Percentiles rank a stretch among this genome's conserved stretches.
These are phyloP conservation scores for Apiospora sp. DNA, from an alignment of 2,329 filamentous ascomycete genomes.

Conservation along the genomic window DNA sequence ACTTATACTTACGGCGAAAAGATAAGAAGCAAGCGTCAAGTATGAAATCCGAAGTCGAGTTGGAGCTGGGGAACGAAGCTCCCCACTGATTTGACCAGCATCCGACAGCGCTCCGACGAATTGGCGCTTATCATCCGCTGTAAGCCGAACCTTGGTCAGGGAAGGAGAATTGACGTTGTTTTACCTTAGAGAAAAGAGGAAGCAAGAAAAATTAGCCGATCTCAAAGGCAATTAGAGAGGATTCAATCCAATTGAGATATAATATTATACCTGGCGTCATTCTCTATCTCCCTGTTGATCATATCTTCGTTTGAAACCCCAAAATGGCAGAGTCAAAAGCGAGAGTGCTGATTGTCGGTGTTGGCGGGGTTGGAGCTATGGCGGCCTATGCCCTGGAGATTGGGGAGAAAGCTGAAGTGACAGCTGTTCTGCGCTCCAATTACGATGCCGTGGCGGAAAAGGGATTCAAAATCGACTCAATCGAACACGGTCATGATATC, in stretches of 20 bases:
- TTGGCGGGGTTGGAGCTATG: conserved; percentile 64
- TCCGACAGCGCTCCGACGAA: conserved; percentile 12
- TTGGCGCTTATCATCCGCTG: neutral
- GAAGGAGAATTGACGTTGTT: neutral
- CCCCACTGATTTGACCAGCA: neutral
- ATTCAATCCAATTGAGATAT: neutral
- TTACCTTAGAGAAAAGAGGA: neutral
- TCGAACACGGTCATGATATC: conserved; percentile 59
- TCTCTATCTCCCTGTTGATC: too few relatives aligned
- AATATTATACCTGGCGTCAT: neutral
- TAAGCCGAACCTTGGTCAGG: neutral
- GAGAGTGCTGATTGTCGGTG: conserved; percentile 60
- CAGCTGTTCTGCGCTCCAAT: conserved; percentile 64
- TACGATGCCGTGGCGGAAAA: conserved; percentile 53
- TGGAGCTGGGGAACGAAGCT: neutral
- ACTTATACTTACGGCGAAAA: neutral
- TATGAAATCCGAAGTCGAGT: neutral
- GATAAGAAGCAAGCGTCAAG: neutral
- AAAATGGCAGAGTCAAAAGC: conserved; percentile 38
- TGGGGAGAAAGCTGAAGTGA: conserved; percentile 59
- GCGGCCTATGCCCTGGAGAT: conserved; percentile 61
- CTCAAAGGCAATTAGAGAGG: neutral
- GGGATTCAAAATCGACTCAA: conserved; percentile 63
- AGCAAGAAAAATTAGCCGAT: neutral
- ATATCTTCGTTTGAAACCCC: neutral